These are phyloP conservation scores for Entophlyctis luteolus DNA, from an alignment of 192 early-diverging fungal species.

Conservation along the genomic window DNA sequence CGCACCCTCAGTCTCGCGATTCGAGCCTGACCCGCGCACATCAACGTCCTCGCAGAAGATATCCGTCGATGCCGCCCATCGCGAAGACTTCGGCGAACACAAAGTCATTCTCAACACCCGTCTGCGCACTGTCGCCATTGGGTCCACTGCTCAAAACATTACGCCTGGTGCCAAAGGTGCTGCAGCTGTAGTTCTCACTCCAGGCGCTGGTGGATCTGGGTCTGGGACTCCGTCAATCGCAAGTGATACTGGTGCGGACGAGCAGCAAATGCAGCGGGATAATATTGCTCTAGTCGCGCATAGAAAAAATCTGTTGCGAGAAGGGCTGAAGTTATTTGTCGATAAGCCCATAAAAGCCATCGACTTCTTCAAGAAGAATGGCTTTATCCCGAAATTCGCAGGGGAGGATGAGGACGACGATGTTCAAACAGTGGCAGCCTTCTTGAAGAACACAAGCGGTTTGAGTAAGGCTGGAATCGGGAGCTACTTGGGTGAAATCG, in stretches of 20 bases:
- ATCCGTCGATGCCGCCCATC: no score
- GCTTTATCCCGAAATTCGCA: constrained; percentile 33
- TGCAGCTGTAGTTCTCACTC: no score
- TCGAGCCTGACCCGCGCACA: no score
- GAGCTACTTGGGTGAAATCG: constrained; percentile 56
- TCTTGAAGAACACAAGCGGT: constrained; percentile 40
- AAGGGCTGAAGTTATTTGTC: constrained; percentile 50
- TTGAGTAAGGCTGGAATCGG: constrained; percentile 57
- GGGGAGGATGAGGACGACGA: constrained; percentile 11
- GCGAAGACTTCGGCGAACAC: no score
- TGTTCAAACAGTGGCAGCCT: constrained; percentile 41
- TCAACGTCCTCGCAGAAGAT: no score
- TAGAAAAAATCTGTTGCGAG: constrained; percentile 43
- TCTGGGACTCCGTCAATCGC: background rate
- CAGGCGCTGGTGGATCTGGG: background rate
- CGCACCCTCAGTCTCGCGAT: background rate
- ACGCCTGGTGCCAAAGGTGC: no score
- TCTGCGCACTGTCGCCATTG: no score
- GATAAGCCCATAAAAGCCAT: constrained; percentile 52
- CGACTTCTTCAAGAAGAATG: constrained; percentile 42
- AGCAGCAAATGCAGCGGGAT: no score
- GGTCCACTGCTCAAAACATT: no score
- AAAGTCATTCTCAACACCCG: no score
- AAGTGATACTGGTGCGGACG: no score
- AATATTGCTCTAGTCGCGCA: constrained; percentile 45